A percentile compares a stretch with the other conserved stretches of the same genome.
Conservation (phyloP, 495 filamentous ascomycete genomes). For the Xylaria longipes region DNA sequence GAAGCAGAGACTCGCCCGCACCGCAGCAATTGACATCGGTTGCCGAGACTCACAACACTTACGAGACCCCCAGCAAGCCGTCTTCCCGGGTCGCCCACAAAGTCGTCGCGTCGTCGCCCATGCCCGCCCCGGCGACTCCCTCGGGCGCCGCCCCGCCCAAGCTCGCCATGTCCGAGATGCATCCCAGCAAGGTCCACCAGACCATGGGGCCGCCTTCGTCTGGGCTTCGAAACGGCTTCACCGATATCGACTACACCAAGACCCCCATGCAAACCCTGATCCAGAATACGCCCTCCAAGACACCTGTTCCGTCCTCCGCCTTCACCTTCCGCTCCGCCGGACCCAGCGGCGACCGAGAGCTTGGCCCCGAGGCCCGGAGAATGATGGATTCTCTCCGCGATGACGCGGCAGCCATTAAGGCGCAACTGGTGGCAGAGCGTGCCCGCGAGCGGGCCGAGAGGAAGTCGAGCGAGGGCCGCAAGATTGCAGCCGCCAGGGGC, state of each 20-base stretch:
- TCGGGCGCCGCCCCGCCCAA: constrained; percentile 54
- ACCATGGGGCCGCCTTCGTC: constrained; percentile 74
- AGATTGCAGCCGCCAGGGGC: constrained; percentile 78
- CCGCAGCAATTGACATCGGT: constrained; percentile 50
- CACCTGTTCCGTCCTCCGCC: constrained; percentile 57
- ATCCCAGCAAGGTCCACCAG: constrained; percentile 74
- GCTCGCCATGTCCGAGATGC: constrained; percentile 73
- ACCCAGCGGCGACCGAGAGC: constrained; percentile 56
- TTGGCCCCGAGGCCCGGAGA: constrained; percentile 74
- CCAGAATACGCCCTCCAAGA: constrained; percentile 59
- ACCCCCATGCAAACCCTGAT: constrained; percentile 37
- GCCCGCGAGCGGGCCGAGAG: constrained; percentile 52
- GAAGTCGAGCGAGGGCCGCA: constrained; percentile 58
- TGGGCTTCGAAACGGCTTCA: constrained; percentile 70
- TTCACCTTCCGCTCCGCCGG: constrained; percentile 78
- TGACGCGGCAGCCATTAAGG: constrained; percentile 71
- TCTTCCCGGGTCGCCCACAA: background rate
- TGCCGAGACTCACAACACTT: constrained; percentile 49
- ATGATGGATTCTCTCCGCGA: constrained; percentile 80
- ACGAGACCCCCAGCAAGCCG: constrained; percentile 17
- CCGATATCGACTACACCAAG: constrained; percentile 58
- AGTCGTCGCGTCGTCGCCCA: constrained; percentile 47
- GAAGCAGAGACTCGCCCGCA: constrained; percentile 32
- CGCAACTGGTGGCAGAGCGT: constrained; percentile 63
- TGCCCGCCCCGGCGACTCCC: constrained; percentile 49